Evolutionary conservation across 2,329 filamentous ascomycete species (phyloP).

Genomic region (Xylariaceae sp.): DNA sequence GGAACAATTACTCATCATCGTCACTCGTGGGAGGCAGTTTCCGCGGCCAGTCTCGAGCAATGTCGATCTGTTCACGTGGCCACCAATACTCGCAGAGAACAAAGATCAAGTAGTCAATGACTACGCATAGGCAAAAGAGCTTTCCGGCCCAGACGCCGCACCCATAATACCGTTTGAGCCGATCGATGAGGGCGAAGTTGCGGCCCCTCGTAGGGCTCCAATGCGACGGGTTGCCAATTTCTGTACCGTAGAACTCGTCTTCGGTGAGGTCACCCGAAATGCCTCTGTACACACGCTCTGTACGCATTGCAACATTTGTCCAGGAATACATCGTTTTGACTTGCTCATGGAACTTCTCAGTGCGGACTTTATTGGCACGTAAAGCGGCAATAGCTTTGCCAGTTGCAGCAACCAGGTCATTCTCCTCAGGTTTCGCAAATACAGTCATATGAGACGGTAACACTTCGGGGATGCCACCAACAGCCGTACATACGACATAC

Average conservation of each 20-base stretch:
- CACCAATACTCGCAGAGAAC: conserved; percentile 84
- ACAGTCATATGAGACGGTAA: conserved; percentile 95
- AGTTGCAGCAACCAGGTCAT: conserved; percentile 87
- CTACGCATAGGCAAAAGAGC: conserved; percentile 89
- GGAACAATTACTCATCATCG: conserved; percentile 24
- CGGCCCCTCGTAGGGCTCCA: conserved; percentile 71
- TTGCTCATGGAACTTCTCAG: conserved; percentile 93
- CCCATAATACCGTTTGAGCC: conserved; percentile 93
- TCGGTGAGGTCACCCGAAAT: conserved; percentile 84
- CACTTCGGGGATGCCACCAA: conserved; percentile 95
- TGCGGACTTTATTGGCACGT: conserved; percentile 80
- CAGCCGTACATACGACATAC: conserved; percentile 94
- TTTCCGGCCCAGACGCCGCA: conserved; percentile 99
- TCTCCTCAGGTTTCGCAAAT: conserved; percentile 94
- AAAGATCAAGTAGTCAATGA: conserved; percentile 91
- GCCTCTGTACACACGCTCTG: conserved; percentile 91
- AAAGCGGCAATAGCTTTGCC: conserved; percentile 84
- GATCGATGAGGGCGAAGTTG: conserved; percentile 89
- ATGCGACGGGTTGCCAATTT: conserved; percentile 57
- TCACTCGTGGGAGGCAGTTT: conserved; percentile 47
- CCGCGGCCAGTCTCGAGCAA: conserved; percentile 87
- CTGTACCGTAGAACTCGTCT: conserved; percentile 83
- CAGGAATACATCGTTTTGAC: conserved; percentile 99
- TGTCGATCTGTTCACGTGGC: conserved; percentile 81
- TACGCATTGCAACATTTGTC: conserved; percentile 91